Conservation (phyloP, 257 asterid species). For the Scutellaria baicalensis region DNA sequence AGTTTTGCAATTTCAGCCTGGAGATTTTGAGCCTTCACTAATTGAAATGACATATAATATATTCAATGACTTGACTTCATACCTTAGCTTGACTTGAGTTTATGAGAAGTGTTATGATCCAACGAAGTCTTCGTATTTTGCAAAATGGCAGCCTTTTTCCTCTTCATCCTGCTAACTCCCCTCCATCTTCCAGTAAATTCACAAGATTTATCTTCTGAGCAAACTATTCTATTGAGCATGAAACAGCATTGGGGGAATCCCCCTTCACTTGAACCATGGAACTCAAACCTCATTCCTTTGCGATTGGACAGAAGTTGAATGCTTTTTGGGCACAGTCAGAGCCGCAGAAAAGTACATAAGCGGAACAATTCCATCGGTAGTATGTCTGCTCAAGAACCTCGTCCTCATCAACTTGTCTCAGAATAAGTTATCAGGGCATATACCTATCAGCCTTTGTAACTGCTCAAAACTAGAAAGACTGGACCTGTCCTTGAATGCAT, state of each 20-base stretch:
- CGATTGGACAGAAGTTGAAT: constrained; percentile 22
- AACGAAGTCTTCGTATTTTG: not conserved
- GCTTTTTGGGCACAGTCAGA: constrained; percentile 12
- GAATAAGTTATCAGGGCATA: constrained; percentile 13
- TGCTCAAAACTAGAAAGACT: constrained; percentile 11
- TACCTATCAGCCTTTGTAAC: constrained; percentile 8
- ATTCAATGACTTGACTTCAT: not conserved
- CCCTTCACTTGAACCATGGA: constrained; percentile 28
- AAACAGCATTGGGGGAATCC: constrained; percentile 42
- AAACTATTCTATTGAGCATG: constrained; percentile 22
- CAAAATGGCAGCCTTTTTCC: constrained; percentile 14
- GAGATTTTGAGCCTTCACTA: not conserved
- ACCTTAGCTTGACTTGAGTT: not conserved
- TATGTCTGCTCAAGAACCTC: constrained; percentile 19
- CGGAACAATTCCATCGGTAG: constrained; percentile 24
- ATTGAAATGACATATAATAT: not conserved
- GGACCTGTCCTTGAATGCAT: constrained; percentile 12
- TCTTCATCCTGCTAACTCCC: constrained; percentile 18
- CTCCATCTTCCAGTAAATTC: constrained; percentile 22
- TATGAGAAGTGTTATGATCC: not conserved
- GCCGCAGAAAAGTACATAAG: not conserved
- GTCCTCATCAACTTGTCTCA: not conserved
- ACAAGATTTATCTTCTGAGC: constrained; percentile 15
- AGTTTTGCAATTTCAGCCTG: not conserved
- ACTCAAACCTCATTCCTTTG: constrained; percentile 17